A percentile compares a stretch with the other conserved stretches of the same genome.
Conservation (phyloP, 208 protist genomes). For the Entamoeba invadens region DNA sequence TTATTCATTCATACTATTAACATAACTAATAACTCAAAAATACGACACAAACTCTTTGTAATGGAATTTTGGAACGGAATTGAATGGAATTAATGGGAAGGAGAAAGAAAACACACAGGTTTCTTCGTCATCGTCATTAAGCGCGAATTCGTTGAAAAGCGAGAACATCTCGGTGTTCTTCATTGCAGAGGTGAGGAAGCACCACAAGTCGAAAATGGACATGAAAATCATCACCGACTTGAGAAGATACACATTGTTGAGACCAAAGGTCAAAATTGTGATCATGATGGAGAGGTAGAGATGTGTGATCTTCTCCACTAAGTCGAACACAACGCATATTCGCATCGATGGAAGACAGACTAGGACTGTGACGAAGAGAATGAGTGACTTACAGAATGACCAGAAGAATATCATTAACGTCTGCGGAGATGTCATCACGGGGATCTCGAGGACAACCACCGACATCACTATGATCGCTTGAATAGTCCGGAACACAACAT, state of each 20-base stretch:
- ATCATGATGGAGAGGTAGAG: background rate
- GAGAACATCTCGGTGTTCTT: no score
- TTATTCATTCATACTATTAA: no score
- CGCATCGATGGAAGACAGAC: background rate
- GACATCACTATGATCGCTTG: background rate
- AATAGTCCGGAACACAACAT: background rate
- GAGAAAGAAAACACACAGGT: no score
- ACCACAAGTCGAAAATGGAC: background rate
- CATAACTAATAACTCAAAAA: no score
- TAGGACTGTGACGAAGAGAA: background rate
- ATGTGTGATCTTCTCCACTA: background rate
- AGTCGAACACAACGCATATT: background rate
- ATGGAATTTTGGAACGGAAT: background rate
- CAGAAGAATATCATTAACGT: background rate
- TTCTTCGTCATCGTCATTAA: no score
- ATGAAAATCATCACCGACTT: background rate
- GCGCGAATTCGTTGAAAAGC: no score
- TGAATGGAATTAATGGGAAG: background rate
- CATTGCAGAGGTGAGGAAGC: no score
- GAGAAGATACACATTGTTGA: background rate
- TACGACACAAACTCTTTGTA: no score
- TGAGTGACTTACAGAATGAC: background rate
- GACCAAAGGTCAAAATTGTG: background rate
- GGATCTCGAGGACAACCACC: background rate
- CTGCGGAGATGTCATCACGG: background rate